phyloP scores from a whole-genome alignment of 495 filamentous ascomycete species.

The Trichocladium antarcticum region DNA sequence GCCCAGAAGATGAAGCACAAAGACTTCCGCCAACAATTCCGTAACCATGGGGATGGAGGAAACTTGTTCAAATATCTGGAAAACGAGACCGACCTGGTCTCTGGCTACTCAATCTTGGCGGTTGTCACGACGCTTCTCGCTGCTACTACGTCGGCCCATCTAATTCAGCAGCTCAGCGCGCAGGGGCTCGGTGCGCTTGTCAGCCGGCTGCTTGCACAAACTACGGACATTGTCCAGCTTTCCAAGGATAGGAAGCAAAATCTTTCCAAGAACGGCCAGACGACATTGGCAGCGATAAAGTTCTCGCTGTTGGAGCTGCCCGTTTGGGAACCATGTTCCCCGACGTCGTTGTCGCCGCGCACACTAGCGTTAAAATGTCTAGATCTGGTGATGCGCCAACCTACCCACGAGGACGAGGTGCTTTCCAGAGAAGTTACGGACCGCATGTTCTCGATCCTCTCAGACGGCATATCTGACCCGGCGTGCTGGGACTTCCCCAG shows the following conservation, averaged over 20 bases:
- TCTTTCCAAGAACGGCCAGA: slow-evolving; percentile 52
- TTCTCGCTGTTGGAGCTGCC: slow-evolving; percentile 37
- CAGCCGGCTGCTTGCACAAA: slow-evolving; percentile 39
- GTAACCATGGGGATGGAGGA: slow-evolving; percentile 60
- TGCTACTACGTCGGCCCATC: slow-evolving; percentile 38
- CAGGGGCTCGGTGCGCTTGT: slow-evolving; percentile 43
- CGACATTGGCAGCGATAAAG: slow-evolving; percentile 42
- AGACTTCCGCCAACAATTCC: slow-evolving; percentile 55
- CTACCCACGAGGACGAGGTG: slow-evolving; percentile 40
- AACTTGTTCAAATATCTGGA: slow-evolving; percentile 49
- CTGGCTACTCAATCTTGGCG: slow-evolving; percentile 47
- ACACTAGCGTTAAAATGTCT: slow-evolving; percentile 52
- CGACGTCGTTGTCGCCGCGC: slow-evolving; percentile 47
- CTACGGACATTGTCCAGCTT: slow-evolving; percentile 42
- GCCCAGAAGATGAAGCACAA: slow-evolving; percentile 60
- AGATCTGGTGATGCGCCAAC: slow-evolving; percentile 47
- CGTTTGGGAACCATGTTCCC: slow-evolving; percentile 46
- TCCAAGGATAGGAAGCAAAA: slow-evolving; percentile 56
- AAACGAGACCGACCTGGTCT: slow-evolving; percentile 44
- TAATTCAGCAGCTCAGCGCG: slow-evolving; percentile 39
- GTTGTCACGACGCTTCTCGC: slow-evolving; percentile 46
- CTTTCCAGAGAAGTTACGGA: slow-evolving; percentile 42
- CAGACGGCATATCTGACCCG: slow-evolving; percentile 23
- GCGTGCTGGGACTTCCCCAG: slow-evolving; percentile 27
- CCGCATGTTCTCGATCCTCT: slow-evolving; percentile 41